phyloP scores from a whole-genome alignment of 305 asterid genomes.

The Plantago rigida region DNA sequence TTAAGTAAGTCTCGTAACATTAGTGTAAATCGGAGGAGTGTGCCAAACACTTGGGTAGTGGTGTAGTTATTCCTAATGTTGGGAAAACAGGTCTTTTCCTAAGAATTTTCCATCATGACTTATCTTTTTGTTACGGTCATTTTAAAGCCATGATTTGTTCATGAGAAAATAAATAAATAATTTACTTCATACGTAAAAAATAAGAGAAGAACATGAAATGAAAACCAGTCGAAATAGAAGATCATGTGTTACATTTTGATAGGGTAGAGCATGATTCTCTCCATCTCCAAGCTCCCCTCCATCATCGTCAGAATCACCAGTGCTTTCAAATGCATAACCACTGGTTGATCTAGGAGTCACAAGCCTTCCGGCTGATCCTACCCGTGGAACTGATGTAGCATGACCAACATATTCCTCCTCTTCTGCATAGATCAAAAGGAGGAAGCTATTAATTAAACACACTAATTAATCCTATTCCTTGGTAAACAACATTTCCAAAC shows the following conservation, averaged over 20 bases:
- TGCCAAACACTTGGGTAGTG: too few species aligned
- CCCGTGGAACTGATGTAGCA: conserved; percentile 36
- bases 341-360: conserved; percentile 52
- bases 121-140: conserved; percentile 1
- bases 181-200: too few species aligned
- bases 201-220: neutral
- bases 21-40: too few species aligned
- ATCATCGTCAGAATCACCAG: conserved; percentile 65
- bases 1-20: too few species aligned
- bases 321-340: conserved; percentile 55
- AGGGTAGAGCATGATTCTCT: conserved; percentile 33
- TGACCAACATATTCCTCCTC: conserved; percentile 38
- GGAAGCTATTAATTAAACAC: conserved; percentile 6
- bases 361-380: conserved; percentile 59
- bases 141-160: conserved; percentile 6
- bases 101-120: too few species aligned
- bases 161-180: too few species aligned
- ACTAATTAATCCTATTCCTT: neutral
- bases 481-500: neutral
- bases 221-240: conserved; percentile 5
- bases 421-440: conserved; percentile 30
- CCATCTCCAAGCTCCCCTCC: conserved; percentile 41
- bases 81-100: too few species aligned
- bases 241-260: conserved; percentile 42
- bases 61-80: too few species aligned